These are phyloP conservation scores for Venturia oleaginea DNA, from an alignment of 2,329 filamentous ascomycete species.

Conservation along the genomic window DNA sequence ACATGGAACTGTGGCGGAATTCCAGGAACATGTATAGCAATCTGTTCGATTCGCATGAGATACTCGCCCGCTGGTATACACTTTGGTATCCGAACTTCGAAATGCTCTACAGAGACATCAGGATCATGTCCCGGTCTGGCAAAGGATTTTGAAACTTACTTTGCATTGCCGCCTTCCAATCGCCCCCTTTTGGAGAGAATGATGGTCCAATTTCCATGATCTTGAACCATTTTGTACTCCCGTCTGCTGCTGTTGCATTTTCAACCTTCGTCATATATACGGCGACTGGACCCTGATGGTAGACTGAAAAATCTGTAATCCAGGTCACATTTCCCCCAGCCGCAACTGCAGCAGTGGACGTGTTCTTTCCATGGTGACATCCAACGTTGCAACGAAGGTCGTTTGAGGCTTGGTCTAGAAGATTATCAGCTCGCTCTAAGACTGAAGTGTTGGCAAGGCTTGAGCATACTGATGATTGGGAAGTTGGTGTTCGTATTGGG, in stretches of 20 bases:
- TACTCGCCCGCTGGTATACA: constrained; percentile 20
- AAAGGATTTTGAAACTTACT: constrained; percentile 14
- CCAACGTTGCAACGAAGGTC: constrained; percentile 30
- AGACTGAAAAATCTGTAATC: constrained; percentile 28
- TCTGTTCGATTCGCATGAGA: constrained; percentile 18
- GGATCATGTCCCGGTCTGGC: constrained; percentile 18
- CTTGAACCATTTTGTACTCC: constrained; percentile 30
- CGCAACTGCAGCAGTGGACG: constrained; percentile 26
- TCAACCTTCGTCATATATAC: constrained; percentile 29
- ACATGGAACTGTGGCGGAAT: constrained; percentile 21
- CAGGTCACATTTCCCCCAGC: constrained; percentile 27
- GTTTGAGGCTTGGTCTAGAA: neutral
- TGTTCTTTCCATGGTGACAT: constrained; percentile 22
- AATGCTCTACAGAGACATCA: constrained; percentile 21
- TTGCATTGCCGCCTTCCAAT: constrained; percentile 8
- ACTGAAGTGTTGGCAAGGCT: neutral
- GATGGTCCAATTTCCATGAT: constrained; percentile 26
- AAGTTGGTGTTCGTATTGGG: constrained; percentile 30
- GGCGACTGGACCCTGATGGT: constrained; percentile 25
- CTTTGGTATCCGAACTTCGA: constrained; percentile 21
- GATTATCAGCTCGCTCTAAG: neutral
- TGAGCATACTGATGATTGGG: constrained; percentile 22
- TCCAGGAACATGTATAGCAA: constrained; percentile 20
- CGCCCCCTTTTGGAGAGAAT: constrained; percentile 19
- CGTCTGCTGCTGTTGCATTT: constrained; percentile 26